These are phyloP conservation scores for Xylariomycetidae sp. DNA, from an alignment of 2,329 filamentous ascomycete species.

Conservation along the genomic window DNA sequence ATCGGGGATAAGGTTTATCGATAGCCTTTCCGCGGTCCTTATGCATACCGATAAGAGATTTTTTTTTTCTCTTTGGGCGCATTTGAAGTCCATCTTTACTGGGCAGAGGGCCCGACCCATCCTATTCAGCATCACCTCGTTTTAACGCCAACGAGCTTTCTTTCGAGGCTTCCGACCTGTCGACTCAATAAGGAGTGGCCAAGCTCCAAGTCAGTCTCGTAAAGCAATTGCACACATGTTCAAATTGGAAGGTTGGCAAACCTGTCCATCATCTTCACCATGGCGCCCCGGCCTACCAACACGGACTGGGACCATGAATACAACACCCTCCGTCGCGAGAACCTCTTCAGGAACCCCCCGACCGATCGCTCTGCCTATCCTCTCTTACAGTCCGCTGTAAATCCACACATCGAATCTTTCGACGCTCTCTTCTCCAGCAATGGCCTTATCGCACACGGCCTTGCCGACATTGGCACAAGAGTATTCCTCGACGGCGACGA, in stretches of 20 bases:
- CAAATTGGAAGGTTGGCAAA: too few species aligned
- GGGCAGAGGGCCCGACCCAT: too few species aligned
- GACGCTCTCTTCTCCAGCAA: constrained; percentile 76
- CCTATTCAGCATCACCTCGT: too few species aligned
- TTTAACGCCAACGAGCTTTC: too few species aligned
- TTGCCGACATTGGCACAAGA: constrained; percentile 87
- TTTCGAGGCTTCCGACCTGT: too few species aligned
- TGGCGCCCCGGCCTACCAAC: constrained; percentile 53
- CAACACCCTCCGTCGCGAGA: constrained; percentile 77
- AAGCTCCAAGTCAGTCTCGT: constrained; percentile 2
- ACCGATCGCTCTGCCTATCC: constrained; percentile 85
- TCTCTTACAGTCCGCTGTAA: constrained; percentile 74
- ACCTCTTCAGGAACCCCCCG: constrained; percentile 84
- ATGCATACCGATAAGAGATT: too few species aligned
- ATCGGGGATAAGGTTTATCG: too few species aligned
- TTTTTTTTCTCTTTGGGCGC: too few species aligned
- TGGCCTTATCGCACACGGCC: constrained; percentile 65
- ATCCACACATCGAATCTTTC: constrained; percentile 93
- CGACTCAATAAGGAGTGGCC: too few species aligned
- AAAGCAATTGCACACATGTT: too few species aligned
- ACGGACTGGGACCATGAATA: constrained; percentile 81
- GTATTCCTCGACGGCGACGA: constrained; percentile 79
- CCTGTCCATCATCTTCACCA: constrained; percentile 28
- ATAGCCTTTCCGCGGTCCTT: too few species aligned
- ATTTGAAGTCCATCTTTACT: too few species aligned